Evolutionary conservation across 352 stramenopile species (phyloP), one percentile per base, ranked within the genome.

Genomic region (Phytophthora sp.): DNA sequence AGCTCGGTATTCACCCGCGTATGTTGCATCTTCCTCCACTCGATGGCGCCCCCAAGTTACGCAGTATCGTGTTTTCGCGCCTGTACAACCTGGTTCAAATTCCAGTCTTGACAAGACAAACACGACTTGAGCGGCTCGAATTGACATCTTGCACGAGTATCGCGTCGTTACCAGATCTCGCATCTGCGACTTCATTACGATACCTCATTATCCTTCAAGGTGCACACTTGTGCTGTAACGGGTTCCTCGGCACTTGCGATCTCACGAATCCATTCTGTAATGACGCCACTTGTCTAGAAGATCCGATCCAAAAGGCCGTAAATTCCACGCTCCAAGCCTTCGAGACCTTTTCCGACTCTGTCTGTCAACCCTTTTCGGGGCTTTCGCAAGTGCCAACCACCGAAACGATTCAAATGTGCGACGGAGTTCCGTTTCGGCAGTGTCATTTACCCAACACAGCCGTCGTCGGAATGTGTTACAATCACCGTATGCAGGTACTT

Each of bases 211-310:
- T 80, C 8, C 66, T 55, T 12, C 57, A 66, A 33, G 61, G 49
- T 4, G 70, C 51, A 6, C 9, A 57, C 3, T 30, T 79, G 9
- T 80, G 72, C 41, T 83, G 75, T 54, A 77, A 84, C n/a, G 76
- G 70, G 7, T 84, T 80, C 36, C 46, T 67, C 4, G 58, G 54
- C 1, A 2, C 20, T 7, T 83, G 75, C 35, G 38, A 80, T 29
- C 51, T 79, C 12, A 57, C 57, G 2, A 65, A 78, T 36, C 50
- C 56, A 20, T 71, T 69, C n/a, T 78, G 63, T 31, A 18, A 24
- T 13, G 38, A 33, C 16, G 46, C 49, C 0, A 63, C 47, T 0
- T 79, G 74, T 23, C 33, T 80, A 21, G 16, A 59, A 11, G 45
- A 64, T 31, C 4, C 39, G 2, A 33, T 24, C 7, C 24, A 57